phyloP scores from a whole-genome alignment of 352 stramenopile species.

The Pythium biforme region DNA sequence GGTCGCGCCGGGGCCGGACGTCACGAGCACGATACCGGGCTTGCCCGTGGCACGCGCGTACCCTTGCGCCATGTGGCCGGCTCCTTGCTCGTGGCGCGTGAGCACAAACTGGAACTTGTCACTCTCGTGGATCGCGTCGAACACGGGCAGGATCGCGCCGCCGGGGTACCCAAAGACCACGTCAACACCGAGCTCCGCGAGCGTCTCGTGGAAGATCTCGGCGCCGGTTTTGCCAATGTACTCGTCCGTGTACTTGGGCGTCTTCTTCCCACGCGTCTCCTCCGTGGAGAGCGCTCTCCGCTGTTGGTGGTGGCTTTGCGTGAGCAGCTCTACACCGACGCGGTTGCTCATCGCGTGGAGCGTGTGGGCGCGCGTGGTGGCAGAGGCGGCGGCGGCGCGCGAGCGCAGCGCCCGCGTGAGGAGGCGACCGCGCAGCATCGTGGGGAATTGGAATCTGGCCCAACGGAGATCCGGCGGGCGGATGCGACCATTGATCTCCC shows the following conservation, averaged over 20 bases:
- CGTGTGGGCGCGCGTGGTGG: conserved; percentile 1
- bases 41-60: conserved; percentile 84
- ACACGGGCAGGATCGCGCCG: conserved; percentile 92
- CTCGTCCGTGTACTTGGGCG: conserved; percentile 62
- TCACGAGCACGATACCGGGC: conserved; percentile 92
- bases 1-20: conserved; percentile 91
- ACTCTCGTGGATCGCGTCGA: conserved; percentile 93
- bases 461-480: neutral
- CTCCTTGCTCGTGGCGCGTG: conserved; percentile 79
- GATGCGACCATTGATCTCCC: conserved; percentile 1
- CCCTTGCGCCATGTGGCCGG: conserved; percentile 85
- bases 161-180: conserved; percentile 94
- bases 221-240: conserved; percentile 91
- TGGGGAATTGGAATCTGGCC: conserved; percentile 20
- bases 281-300: conserved; percentile 31
- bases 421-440: conserved; percentile 29
- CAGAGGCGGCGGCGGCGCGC: conserved; percentile 6
- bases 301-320: conserved; percentile 10
- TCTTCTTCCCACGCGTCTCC: conserved; percentile 21
- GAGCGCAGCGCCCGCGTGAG: conserved; percentile 27
- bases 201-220: conserved; percentile 93
- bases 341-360: conserved; percentile 20
- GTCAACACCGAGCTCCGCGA: conserved; percentile 88
- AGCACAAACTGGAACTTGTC: conserved; percentile 82
- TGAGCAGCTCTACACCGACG: conserved; percentile 28